phyloP scores from a whole-genome alignment of 2,329 filamentous ascomycete species.

The Xylaria sp. region DNA sequence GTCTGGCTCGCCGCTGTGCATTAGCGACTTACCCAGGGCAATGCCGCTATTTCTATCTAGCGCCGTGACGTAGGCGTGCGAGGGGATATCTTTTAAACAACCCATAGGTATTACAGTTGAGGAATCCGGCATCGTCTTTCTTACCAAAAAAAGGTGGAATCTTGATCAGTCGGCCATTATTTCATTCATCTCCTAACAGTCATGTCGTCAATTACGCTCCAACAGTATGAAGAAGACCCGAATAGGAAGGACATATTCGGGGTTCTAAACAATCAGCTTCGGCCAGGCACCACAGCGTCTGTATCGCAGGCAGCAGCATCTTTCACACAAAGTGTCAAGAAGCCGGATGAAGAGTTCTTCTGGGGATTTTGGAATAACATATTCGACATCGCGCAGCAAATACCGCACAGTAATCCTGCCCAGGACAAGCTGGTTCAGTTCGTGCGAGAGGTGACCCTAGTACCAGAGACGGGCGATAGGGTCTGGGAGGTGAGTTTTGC shows the following conservation, averaged over 20 bases:
- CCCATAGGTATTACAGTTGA: background rate
- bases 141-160: background rate
- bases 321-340: constrained; percentile 35
- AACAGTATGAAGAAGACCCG: constrained; percentile 22
- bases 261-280: constrained; percentile 41
- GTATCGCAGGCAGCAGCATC: constrained; percentile 33
- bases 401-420: constrained; percentile 42
- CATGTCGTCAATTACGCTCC: constrained; percentile 31
- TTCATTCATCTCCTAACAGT: background rate
- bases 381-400: constrained; percentile 42
- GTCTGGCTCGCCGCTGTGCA: background rate
- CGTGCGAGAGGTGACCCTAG: constrained; percentile 43
- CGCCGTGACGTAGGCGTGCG: background rate
- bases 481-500: constrained; percentile 44
- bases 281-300: constrained; percentile 25
- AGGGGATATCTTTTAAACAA: constrained; percentile 8
- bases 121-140: background rate
- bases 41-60: background rate
- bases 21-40: background rate
- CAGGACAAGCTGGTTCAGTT: constrained; percentile 46
- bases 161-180: background rate
- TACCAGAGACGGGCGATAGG: constrained; percentile 41
- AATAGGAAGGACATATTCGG: constrained; percentile 36
- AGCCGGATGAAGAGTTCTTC: constrained; percentile 40
- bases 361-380: constrained; percentile 43